A percentile compares a stretch with the other conserved stretches of the same genome.
phyloP scores from a whole-genome alignment of 2,329 filamentous ascomycete genomes.

The Colletotrichum horii region DNA sequence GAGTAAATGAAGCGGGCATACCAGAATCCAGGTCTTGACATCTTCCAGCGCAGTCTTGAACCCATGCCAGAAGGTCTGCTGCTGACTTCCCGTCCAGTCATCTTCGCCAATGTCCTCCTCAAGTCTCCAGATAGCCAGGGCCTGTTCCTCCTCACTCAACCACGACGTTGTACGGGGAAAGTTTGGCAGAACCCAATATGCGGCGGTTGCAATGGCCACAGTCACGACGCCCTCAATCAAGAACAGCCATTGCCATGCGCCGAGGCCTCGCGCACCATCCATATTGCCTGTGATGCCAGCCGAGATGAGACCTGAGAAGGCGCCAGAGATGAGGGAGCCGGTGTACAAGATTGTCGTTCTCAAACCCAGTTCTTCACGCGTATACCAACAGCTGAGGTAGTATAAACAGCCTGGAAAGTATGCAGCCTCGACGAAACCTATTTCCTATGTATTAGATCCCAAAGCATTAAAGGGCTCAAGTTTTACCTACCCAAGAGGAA shows the following conservation, averaged over 20 bases:
- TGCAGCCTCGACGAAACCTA: slow-evolving; percentile 13
- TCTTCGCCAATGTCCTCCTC: slow-evolving; percentile 70
- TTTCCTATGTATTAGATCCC: neutral
- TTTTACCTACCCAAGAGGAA: slow-evolving; percentile 27
- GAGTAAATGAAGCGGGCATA: slow-evolving; percentile 24
- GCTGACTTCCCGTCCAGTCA: slow-evolving; percentile 61
- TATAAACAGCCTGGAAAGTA: slow-evolving; percentile 56
- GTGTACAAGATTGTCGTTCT: slow-evolving; percentile 71
- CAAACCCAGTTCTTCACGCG: slow-evolving; percentile 69
- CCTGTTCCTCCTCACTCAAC: slow-evolving; percentile 43
- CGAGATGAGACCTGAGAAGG: slow-evolving; percentile 71
- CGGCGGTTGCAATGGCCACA: slow-evolving; percentile 60
- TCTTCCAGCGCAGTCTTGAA: slow-evolving; percentile 61
- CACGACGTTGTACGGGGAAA: slow-evolving; percentile 53
- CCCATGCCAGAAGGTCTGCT: slow-evolving; percentile 61
- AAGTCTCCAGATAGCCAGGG: slow-evolving; percentile 63
- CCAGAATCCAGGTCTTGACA: slow-evolving; percentile 64
- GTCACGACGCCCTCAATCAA: slow-evolving; percentile 74
- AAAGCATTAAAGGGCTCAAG: accelerated
- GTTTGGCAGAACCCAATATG: slow-evolving; percentile 69
- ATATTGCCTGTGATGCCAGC: slow-evolving; percentile 72
- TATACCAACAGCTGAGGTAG: slow-evolving; percentile 72
- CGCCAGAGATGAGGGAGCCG: slow-evolving; percentile 72
- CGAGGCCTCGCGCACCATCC: slow-evolving; percentile 59
- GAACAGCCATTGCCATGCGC: slow-evolving; percentile 72